Conservation (phyloP, 169 alveolate species). For the Babesia gibsoni region DNA sequence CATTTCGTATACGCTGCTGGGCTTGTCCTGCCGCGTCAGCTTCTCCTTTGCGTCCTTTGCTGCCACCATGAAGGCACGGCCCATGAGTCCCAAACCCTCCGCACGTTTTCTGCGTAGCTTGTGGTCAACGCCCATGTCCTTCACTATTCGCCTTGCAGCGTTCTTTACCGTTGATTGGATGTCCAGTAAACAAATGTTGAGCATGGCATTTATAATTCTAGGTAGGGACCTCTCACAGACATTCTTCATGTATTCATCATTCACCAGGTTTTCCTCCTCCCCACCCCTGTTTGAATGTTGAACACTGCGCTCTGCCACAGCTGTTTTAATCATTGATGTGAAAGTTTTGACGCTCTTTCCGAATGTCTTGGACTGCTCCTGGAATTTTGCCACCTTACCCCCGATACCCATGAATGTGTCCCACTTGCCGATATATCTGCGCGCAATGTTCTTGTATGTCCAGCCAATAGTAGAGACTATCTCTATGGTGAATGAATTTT, state of each 20-base stretch:
- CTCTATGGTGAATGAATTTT: slow-evolving; percentile 80
- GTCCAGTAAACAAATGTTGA: slow-evolving; percentile 83
- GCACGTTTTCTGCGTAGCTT: slow-evolving; percentile 82
- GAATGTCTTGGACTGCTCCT: slow-evolving; percentile 76
- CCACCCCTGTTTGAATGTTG: slow-evolving; percentile 16
- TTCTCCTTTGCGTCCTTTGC: slow-evolving; percentile 55
- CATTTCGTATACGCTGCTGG: slow-evolving; percentile 21
- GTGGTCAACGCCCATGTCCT: slow-evolving; percentile 85
- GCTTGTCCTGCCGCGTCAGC: slow-evolving; percentile 3
- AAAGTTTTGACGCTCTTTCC: slow-evolving; percentile 77
- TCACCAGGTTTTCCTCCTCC: slow-evolving; percentile 58
- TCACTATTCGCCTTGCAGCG: slow-evolving; percentile 80
- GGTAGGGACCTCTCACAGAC: slow-evolving; percentile 83
- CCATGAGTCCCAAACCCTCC: slow-evolving; percentile 80
- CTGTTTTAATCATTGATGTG: slow-evolving; percentile 75
- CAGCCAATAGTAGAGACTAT: slow-evolving; percentile 86
- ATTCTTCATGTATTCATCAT: slow-evolving; percentile 70
- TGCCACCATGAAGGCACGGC: slow-evolving; percentile 76
- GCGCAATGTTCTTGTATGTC: slow-evolving; percentile 86
- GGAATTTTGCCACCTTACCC: slow-evolving; percentile 80
- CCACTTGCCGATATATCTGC: slow-evolving; percentile 82
- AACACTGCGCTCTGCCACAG: slow-evolving; percentile 73
- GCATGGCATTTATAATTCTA: slow-evolving; percentile 82
- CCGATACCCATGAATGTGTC: slow-evolving; percentile 80
- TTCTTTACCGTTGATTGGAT: slow-evolving; percentile 82